Base-by-base conservation (phyloP, 345 rosid species). In the Citrus glauca region DNA sequence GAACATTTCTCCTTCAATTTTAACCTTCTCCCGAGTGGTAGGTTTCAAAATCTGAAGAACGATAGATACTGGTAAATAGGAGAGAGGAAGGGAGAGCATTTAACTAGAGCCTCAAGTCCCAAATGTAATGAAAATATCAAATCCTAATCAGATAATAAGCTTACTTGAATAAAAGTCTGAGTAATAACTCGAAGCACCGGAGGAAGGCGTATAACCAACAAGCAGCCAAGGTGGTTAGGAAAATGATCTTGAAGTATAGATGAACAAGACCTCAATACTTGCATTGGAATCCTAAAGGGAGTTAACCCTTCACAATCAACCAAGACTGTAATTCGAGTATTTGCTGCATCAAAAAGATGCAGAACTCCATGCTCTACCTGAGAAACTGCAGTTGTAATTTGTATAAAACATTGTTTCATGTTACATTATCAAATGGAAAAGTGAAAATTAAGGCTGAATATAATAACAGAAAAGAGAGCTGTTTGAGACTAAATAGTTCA, bases 251-350 rank as follows among this genome's bases (percentile, higher is more conserved):
- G 99, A 67, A 96, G 88, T 81, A 93, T 84, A 61, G 93, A 86
- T 50, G 94, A 91, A 81, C 98, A 91, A 27, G 97, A 91, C 86
- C 97, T 90, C 84, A 94, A 74, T 85, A 91, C 85, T 77, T 96
- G 99, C 97, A 96, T 90, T 27, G 99, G 99, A 77, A 94, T 87
- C 85, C 87, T 87, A 73, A 91, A 75, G 63, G 99, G 97, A 69
- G 98, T 82, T 78, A 96, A 78, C 74, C 97, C 97, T 80, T 88
- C 92, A 88, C 99, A 96, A 80, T 96, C 99, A 60, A 96, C 89
- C 42, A 96, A 77, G 71, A 96, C 99, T 2, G 92, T 87, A 74
- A 96, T 89, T 77, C 90, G 92, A 16, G 91, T 85, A 77, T 84
- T 91, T 72, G 88, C 90, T 3, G 86, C 84, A 73, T 70, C 83